These are phyloP conservation scores for Puya raimondii DNA, from an alignment of 176 grass and related monocot genomes.

Conservation along the genomic window DNA sequence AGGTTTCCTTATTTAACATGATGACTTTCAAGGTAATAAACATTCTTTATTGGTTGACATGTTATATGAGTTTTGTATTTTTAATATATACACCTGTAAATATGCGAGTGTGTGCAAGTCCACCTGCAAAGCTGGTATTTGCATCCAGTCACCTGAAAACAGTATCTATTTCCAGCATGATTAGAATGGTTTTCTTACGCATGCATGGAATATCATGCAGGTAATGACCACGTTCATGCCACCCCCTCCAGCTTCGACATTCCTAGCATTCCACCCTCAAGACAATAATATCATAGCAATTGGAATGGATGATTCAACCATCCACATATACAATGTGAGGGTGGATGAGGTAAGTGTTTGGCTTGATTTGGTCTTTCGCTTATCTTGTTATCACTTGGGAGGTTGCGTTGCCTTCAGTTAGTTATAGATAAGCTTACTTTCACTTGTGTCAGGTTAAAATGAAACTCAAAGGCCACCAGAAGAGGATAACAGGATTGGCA, in stretches of 20 bases:
- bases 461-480: constrained; percentile 89
- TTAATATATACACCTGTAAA: too few relatives aligned
- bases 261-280: constrained; percentile 93
- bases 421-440: constrained; percentile 14
- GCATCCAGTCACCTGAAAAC: too few relatives aligned
- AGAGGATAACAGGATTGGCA: constrained; percentile 82
- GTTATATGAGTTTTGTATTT: not conserved
- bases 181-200: constrained; percentile 9
- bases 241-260: constrained; percentile 80
- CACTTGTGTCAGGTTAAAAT: constrained; percentile 64
- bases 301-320: constrained; percentile 99
- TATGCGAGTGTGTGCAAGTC: too few relatives aligned
- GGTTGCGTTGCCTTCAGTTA: constrained; percentile 3
- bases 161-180: not conserved
- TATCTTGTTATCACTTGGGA: constrained; percentile 11
- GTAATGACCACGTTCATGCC: constrained; percentile 98
- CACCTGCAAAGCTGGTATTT: too few relatives aligned
- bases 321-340: constrained; percentile 98
- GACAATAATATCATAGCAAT: constrained; percentile 99
- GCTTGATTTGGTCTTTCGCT: not conserved
- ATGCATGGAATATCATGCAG: constrained; percentile 29
- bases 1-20: constrained; percentile 99
- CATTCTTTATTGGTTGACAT: constrained; percentile 16
- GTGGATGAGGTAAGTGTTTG: constrained; percentile 68
- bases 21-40: constrained; percentile 88